phyloP scores from a whole-genome alignment of 2,329 filamentous ascomycete species.

The Diaporthe sp. region DNA sequence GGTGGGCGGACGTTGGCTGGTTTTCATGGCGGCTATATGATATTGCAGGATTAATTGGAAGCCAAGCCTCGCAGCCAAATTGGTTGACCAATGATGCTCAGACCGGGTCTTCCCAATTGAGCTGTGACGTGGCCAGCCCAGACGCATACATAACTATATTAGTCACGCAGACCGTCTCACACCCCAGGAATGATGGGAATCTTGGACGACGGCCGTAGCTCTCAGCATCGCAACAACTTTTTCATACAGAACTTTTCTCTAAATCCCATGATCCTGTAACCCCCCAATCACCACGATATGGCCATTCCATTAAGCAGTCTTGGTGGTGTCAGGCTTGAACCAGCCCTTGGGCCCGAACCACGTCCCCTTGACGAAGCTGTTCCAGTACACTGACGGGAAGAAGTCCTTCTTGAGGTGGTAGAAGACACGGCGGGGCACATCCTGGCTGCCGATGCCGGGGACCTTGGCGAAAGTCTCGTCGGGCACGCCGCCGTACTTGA shows the following conservation, averaged over 20 bases:
- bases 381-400: conserved; percentile 48
- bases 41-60: background rate
- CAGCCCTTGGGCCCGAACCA: conserved; percentile 44
- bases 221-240: background rate
- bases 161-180: background rate
- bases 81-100: background rate
- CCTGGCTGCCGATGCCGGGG: conserved; percentile 49
- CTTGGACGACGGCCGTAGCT: background rate
- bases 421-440: conserved; percentile 49
- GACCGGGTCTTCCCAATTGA: background rate
- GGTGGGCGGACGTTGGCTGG: too few species aligned
- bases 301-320: background rate
- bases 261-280: background rate
- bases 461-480: conserved; percentile 53
- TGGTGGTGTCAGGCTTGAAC: conserved; percentile 31
- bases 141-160: accelerated
- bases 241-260: background rate
- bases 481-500: conserved; percentile 58
- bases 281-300: too few species aligned
- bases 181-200: accelerated
- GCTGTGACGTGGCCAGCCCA: background rate
- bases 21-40: conserved; percentile 40
- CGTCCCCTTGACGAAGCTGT: conserved; percentile 44
- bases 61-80: background rate
- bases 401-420: conserved; percentile 59